These are phyloP conservation scores for Solanum verrucosum DNA, from an alignment of 257 asterid genomes.

Conservation along the genomic window DNA sequence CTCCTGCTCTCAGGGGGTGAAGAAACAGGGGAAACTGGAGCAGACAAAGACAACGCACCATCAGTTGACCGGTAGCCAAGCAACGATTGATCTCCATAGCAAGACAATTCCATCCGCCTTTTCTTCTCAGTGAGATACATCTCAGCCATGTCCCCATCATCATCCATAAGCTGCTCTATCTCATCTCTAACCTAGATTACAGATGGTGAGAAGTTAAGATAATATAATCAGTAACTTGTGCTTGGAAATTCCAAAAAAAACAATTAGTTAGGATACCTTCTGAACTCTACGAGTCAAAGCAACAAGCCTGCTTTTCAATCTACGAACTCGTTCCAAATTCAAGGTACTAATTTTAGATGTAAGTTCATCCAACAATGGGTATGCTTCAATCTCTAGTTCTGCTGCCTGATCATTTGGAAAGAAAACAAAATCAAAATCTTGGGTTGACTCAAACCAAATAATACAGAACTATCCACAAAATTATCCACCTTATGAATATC, in stretches of 20 bases:
- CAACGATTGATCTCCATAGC: conserved; percentile 79
- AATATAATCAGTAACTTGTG: conserved; percentile 9
- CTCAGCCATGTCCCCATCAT: conserved; percentile 99
- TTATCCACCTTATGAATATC: neutral
- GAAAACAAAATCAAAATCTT: neutral
- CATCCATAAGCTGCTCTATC: conserved; percentile 98
- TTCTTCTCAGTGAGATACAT: conserved; percentile 98
- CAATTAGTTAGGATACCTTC: conserved; percentile 48
- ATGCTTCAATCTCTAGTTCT: conserved; percentile 97
- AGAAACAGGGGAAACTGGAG: conserved; percentile 93
- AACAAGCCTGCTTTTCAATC: conserved; percentile 95
- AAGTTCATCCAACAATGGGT: conserved; percentile 93
- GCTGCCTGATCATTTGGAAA: conserved; percentile 61
- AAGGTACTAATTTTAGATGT: conserved; percentile 94
- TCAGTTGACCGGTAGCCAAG: conserved; percentile 69
- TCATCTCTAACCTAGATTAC: conserved; percentile 91
- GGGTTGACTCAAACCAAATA: neutral
- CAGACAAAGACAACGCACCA: conserved; percentile 57
- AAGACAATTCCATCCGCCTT: conserved; percentile 61
- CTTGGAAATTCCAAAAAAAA: neutral
- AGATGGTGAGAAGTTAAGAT: neutral
- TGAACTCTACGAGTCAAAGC: conserved; percentile 96
- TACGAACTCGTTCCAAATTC: conserved; percentile 90
- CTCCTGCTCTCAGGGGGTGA: conserved; percentile 85
- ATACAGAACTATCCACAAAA: neutral